These are phyloP conservation scores for Coemansia sp. DNA, from an alignment of 192 early-diverging fungal genomes.

Conservation along the genomic window DNA sequence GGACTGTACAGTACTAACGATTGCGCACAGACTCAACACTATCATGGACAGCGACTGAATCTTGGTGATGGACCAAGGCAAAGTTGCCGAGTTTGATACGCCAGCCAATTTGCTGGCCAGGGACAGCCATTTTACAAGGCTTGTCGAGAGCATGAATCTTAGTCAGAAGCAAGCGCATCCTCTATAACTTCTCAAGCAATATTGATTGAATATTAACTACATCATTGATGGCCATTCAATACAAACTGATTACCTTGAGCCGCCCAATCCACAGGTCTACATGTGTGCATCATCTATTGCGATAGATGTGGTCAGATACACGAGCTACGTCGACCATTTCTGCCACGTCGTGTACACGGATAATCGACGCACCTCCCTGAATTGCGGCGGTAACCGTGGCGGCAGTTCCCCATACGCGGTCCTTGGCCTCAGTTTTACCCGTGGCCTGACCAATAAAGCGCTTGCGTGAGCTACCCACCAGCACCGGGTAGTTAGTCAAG, in stretches of 20 bases:
- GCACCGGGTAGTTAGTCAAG: conserved; percentile 66
- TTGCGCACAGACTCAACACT: conserved; percentile 72
- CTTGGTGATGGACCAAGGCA: conserved; percentile 55
- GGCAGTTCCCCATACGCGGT: conserved; percentile 86
- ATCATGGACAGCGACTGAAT: conserved; percentile 61
- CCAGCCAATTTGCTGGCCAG: conserved; percentile 9
- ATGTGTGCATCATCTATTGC: not conserved
- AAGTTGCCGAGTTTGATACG: conserved; percentile 29
- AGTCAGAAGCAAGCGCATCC: not conserved
- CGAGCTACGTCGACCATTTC: conserved; percentile 90
- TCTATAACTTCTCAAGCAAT: not conserved
- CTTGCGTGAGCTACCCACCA: conserved; percentile 93
- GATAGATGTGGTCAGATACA: conserved; percentile 74
- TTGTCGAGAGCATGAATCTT: conserved; percentile 14
- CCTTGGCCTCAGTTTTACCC: conserved; percentile 63
- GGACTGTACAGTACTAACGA: conserved; percentile 55
- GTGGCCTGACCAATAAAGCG: conserved; percentile 84
- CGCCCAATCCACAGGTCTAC: not conserved
- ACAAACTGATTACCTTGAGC: not conserved
- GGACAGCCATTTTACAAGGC: conserved; percentile 8
- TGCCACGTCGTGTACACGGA: conserved; percentile 94
- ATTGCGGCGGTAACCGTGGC: conserved; percentile 83
- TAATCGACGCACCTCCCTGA: conserved; percentile 75
- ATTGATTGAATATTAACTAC: not conserved
- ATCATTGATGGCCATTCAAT: not conserved